A percentile compares a stretch with the other conserved stretches of the same genome.
Conservation (phyloP, 1,139 yeast genomes). For the Candida tetrigidarum region DNA sequence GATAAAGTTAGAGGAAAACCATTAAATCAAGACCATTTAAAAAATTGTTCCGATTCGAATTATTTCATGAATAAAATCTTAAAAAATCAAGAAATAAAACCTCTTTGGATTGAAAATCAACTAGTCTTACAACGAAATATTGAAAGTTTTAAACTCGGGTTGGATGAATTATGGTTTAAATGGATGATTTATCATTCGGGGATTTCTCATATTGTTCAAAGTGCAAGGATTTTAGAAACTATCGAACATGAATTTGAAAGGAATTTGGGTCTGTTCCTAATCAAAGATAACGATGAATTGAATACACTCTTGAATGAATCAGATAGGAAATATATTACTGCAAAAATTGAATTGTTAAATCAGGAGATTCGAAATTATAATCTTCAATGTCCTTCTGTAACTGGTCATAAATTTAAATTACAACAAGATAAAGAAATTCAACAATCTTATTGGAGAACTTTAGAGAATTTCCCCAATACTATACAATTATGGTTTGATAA, state of each 20-base stretch:
- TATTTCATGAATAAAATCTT: conserved; percentile 58
- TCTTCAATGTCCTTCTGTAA: conserved; percentile 71
- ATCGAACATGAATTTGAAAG: conserved; percentile 15
- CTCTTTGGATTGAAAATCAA: conserved; percentile 91
- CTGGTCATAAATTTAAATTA: conserved; percentile 73
- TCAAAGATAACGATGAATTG: not conserved
- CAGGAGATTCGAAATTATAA: conserved; percentile 71
- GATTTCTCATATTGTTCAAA: conserved; percentile 20
- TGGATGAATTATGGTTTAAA: conserved; percentile 50
- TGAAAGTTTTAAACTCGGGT: conserved; percentile 43
- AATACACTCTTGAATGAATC: conserved; percentile 14
- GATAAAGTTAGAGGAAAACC: conserved; percentile 64
- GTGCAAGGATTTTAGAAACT: conserved; percentile 21
- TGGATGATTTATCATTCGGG: conserved; percentile 31
- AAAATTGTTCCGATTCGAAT: conserved; percentile 51
- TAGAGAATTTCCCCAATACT: conserved; percentile 17
- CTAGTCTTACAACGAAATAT: conserved; percentile 56
- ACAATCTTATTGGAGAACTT: conserved; percentile 20
- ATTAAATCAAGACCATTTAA: conserved; percentile 58
- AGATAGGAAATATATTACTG: conserved; percentile 37
- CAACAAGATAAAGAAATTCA: conserved; percentile 54
- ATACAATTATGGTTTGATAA: conserved; percentile 26
- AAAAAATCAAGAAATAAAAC: conserved; percentile 75
- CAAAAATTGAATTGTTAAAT: conserved; percentile 56
- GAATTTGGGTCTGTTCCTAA: conserved; percentile 9